phyloP scores from a whole-genome alignment of 441 rosid genomes.

The Gossypium schwendimanii region DNA sequence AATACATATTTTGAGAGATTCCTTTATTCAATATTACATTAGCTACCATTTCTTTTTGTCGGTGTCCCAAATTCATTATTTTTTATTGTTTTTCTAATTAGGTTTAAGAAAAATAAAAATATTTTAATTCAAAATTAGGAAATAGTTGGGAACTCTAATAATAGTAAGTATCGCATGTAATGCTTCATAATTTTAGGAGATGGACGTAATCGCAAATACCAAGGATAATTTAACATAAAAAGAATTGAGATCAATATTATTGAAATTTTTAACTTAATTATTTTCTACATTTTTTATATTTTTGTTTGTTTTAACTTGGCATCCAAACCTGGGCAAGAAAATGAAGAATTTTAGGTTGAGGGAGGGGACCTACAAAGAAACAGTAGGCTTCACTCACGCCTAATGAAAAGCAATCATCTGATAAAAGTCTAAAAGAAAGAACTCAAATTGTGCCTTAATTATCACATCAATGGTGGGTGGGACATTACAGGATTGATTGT shows the following conservation, averaged over 20 bases:
- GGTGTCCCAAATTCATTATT: neutral
- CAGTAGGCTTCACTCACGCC: constrained; percentile 75
- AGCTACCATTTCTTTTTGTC: neutral
- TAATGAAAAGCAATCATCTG: constrained; percentile 43
- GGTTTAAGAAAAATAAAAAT: neutral
- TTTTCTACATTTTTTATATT: neutral
- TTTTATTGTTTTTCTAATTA: neutral
- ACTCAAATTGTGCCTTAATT: constrained; percentile 39
- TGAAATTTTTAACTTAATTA: neutral
- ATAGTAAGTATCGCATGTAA: no score
- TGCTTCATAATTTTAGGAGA: no score
- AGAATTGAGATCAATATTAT: neutral
- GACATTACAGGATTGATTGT: constrained; percentile 55
- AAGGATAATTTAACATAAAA: neutral
- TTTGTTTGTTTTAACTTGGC: neutral
- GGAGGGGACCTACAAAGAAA: constrained; percentile 31
- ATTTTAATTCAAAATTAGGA: no score
- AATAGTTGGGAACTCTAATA: no score
- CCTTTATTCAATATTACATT: neutral
- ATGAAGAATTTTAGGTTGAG: neutral
- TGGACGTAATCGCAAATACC: neutral
- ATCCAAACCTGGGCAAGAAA: neutral
- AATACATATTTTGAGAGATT: neutral
- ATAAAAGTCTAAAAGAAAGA: constrained; percentile 51
- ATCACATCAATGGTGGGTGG: constrained; percentile 36